phyloP scores from a whole-genome alignment of 352 stramenopile genomes.

The Globisporangium mamillatum region DNA sequence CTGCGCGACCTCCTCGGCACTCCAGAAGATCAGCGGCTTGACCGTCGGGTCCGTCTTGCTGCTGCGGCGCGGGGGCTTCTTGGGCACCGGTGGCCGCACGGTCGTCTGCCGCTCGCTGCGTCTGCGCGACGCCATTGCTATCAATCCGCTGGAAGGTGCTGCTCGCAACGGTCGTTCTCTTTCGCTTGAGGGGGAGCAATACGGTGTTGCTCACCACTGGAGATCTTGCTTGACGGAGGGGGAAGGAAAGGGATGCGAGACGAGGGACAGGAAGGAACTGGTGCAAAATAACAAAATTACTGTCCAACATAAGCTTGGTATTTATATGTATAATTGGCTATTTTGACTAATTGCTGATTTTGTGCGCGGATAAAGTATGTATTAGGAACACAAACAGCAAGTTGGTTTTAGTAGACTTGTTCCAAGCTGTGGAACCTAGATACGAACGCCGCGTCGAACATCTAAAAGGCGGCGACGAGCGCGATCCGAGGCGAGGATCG shows the following conservation, averaged over 20 bases:
- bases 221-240: not conserved
- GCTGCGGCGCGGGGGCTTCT: conserved; percentile 11
- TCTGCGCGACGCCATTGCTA: not conserved
- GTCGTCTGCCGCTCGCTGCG: conserved; percentile 13
- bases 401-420: too few relatives aligned
- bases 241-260: not conserved
- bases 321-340: not conserved
- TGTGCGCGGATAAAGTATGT: not conserved
- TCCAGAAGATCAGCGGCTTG: conserved; percentile 19
- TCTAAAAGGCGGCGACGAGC: too few relatives aligned
- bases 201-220: not conserved
- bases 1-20: conserved; percentile 11
- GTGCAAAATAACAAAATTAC: not conserved
- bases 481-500: too few relatives aligned
- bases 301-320: not conserved
- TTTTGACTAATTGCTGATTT: not conserved
- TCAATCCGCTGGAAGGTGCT: not conserved
- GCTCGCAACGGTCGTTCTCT: not conserved
- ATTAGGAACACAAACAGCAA: not conserved
- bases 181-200: too few relatives aligned
- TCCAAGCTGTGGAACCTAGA: too few relatives aligned
- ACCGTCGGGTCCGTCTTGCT: conserved; percentile 19
- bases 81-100: not conserved
- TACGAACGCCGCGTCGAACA: too few relatives aligned
- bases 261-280: not conserved